phyloP scores from a whole-genome alignment of 2,329 filamentous ascomycete species.

The Hirsutella minnesotensis region DNA sequence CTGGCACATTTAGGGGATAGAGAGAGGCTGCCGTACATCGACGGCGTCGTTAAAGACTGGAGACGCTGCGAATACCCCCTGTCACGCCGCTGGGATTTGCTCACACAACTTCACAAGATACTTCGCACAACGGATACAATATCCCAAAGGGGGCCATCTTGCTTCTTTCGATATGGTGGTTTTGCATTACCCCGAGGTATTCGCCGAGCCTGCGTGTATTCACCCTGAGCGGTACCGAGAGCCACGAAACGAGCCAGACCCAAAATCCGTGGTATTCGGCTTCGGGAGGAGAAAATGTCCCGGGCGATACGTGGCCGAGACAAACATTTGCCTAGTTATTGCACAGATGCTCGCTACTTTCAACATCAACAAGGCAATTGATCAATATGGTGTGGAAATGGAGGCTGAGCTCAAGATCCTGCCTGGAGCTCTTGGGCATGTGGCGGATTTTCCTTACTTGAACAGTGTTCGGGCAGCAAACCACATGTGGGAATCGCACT shows the following conservation, averaged over 20 bases:
- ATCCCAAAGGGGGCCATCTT: slow-evolving; percentile 17
- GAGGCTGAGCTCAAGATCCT: slow-evolving; percentile 7
- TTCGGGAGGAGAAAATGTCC: slow-evolving; percentile 25
- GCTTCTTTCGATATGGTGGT: slow-evolving; percentile 16
- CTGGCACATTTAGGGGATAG: slow-evolving; percentile 31
- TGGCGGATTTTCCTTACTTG: neutral
- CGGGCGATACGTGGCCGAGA: slow-evolving; percentile 18
- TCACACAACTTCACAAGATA: slow-evolving; percentile 21
- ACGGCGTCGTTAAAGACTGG: slow-evolving; percentile 18
- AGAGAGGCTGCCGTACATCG: slow-evolving; percentile 29
- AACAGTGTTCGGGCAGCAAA: too few relatives aligned
- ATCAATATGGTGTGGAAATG: slow-evolving; percentile 23
- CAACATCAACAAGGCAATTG: slow-evolving; percentile 13
- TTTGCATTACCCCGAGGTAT: slow-evolving; percentile 57
- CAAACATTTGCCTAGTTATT: slow-evolving; percentile 18
- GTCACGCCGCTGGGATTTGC: slow-evolving; percentile 23
- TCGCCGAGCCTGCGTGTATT: slow-evolving; percentile 29
- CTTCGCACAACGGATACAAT: slow-evolving; percentile 9
- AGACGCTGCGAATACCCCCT: slow-evolving; percentile 18
- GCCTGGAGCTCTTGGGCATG: slow-evolving; percentile 2
- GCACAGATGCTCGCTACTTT: slow-evolving; percentile 27
- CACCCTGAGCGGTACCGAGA: slow-evolving; percentile 21
- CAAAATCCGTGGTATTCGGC: slow-evolving; percentile 16
- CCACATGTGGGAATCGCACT: too few relatives aligned
- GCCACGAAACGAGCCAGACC: slow-evolving; percentile 16